Evolutionary conservation across 139 green algal species (phyloP), one percentile per base, ranked within the genome.

Genomic region (Micromonas commoda): DNA sequence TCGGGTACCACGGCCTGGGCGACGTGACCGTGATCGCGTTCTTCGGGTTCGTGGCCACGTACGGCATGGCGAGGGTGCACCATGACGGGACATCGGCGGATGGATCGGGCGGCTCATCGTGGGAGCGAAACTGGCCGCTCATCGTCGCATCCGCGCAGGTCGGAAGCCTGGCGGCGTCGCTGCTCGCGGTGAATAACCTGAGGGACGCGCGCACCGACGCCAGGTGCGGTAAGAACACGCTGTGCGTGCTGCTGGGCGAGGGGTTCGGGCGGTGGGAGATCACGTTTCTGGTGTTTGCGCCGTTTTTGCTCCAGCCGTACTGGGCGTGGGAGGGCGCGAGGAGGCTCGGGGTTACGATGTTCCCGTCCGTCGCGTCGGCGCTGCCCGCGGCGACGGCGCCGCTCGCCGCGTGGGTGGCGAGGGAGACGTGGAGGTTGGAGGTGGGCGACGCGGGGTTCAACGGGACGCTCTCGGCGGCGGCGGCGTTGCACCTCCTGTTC

Each of bases 111-210:
- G n/a, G n/a, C n/a, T n/a, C n/a, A n/a, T n/a, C n/a, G n/a, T n/a
- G n/a, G n/a, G n/a, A n/a, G n/a, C n/a, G n/a, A n/a, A n/a, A n/a
- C n/a, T n/a, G n/a, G n/a, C n/a, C n/a, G n/a, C n/a, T n/a, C n/a
- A n/a, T 83, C n/a, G 71, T 57, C 45, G 45, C 71, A 2, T 70
- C 67, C 21, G 3, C 38, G 29, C 79, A 84, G 65, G 38, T 84
- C 1, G 79, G 79, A 31, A 64, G 64, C 3, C 77, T 80, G 35
- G 60, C 72, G 20, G 63, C 71, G 64, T 65, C 79, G 67, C 70
- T 84, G 34, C 73, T 84, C 28, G 79, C 66, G 23, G 60, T 84
- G 16, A 84, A 84, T 72, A 84, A 84, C 60, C 31, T 79, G 13
- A n/a, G 79, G 1, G 79, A 84, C 57, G 64, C 65, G 26, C 64